Conservation (phyloP, 2,329 filamentous ascomycete species). For the Huntiella abstrusa region DNA sequence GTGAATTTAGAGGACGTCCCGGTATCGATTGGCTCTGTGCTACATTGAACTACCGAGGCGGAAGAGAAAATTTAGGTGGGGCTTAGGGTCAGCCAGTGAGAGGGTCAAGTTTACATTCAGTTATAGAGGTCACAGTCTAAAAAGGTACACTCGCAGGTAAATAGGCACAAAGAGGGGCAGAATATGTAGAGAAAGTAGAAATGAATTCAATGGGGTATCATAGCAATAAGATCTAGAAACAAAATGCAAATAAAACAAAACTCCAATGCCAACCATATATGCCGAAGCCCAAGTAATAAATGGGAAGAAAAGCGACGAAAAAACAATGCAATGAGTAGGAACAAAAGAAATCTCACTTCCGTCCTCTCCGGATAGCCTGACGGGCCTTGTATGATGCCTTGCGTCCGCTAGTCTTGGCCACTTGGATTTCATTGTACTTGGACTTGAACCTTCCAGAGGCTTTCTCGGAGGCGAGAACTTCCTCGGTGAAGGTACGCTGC, state of each 20-base stretch:
- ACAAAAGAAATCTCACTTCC: slow-evolving; percentile 1
- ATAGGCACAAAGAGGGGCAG: neutral
- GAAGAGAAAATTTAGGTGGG: slow-evolving; percentile 2
- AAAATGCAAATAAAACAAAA: neutral
- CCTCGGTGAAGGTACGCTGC: slow-evolving; percentile 71
- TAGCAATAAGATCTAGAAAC: slow-evolving; percentile 3
- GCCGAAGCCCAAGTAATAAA: neutral
- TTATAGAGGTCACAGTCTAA: neutral
- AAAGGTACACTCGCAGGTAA: neutral
- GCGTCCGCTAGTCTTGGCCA: slow-evolving; percentile 67
- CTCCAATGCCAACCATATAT: slow-evolving; percentile 1
- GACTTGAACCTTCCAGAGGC: slow-evolving; percentile 46
- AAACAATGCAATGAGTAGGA: neutral
- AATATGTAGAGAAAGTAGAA: neutral
- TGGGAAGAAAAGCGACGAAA: neutral
- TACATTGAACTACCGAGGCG: slow-evolving; percentile 1
- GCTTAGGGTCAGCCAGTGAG: neutral
- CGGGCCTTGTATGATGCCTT: slow-evolving; percentile 51
- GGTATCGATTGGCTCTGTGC: neutral
- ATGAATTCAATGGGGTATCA: slow-evolving; percentile 8
- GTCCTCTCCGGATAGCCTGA: slow-evolving; percentile 2
- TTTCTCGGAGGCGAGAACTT: slow-evolving; percentile 43
- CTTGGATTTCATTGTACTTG: slow-evolving; percentile 76
- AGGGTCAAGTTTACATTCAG: neutral
- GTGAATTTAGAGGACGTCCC: too few relatives aligned